Conservation (phyloP, 2,329 filamentous ascomycete genomes). For the Cladosporium sp. region DNA sequence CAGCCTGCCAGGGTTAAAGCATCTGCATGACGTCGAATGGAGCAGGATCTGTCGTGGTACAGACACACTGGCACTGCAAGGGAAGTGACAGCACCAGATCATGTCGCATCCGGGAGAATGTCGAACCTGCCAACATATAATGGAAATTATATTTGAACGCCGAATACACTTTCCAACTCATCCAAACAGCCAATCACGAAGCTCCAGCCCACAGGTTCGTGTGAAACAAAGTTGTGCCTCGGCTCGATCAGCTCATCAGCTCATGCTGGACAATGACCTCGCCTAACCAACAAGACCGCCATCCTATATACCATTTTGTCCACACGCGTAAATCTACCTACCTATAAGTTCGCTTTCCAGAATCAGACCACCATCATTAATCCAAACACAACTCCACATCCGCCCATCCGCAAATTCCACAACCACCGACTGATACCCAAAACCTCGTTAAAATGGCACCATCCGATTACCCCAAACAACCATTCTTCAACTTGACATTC, state of each 20-base stretch:
- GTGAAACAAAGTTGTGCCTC: constrained; percentile 2
- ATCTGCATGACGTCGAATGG: constrained; percentile 9
- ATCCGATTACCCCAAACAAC: constrained; percentile 46
- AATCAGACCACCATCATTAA: neutral
- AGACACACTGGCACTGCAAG: neutral
- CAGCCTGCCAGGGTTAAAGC: constrained; percentile 1
- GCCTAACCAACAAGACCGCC: neutral
- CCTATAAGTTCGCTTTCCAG: neutral
- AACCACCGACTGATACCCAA: neutral
- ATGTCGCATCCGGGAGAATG: neutral
- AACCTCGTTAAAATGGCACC: constrained; percentile 11
- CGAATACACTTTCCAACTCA: neutral
- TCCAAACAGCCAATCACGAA: neutral
- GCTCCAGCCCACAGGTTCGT: neutral
- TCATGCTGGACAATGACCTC: neutral
- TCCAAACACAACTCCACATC: neutral
- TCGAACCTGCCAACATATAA: neutral
- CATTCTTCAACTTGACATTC: constrained; percentile 72
- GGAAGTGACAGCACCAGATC: neutral
- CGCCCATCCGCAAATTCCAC: neutral
- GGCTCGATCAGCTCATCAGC: neutral
- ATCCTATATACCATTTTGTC: neutral
- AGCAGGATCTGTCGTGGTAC: neutral
- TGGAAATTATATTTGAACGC: neutral
- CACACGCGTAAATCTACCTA: neutral